These are phyloP conservation scores for Daedaleopsis sinensis DNA, from an alignment of 768 basidiomycete genomes.

Conservation along the genomic window DNA sequence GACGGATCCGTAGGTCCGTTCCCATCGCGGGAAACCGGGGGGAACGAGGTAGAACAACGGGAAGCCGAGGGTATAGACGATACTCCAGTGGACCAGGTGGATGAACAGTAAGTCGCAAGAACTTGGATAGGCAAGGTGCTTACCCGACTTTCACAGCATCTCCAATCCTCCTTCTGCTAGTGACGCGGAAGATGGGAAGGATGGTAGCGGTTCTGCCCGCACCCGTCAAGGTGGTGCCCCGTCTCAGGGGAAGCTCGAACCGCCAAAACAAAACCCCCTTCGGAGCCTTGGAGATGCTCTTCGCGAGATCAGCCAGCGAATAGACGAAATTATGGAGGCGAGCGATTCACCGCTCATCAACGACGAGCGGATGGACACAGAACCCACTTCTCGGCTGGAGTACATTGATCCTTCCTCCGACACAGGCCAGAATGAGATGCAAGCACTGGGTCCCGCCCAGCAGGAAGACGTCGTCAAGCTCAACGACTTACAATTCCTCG, in stretches of 20 bases:
- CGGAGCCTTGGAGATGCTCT: conserved; percentile 85
- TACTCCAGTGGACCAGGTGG: conserved; percentile 1
- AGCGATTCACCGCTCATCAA: conserved; percentile 36
- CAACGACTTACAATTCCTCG: conserved; percentile 76
- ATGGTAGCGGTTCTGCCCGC: conserved; percentile 11
- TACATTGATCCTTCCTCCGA: conserved; percentile 64
- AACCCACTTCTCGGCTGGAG: conserved; percentile 60
- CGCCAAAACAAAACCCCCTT: conserved; percentile 52
- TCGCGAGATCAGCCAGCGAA: conserved; percentile 79
- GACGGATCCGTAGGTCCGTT: conserved; percentile 8
- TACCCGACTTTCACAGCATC: background rate
- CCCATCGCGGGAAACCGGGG: conserved; percentile 4
- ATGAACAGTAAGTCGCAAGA: conserved; percentile 10
- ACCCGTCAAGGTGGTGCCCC: conserved; percentile 22
- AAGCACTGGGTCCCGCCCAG: conserved; percentile 86
- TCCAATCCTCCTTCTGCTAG: background rate
- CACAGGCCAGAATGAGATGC: conserved; percentile 72
- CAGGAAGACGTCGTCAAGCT: conserved; percentile 84
- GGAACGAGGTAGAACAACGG: conserved; percentile 1
- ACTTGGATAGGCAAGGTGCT: no score
- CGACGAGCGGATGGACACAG: conserved; percentile 38
- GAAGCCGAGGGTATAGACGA: background rate
- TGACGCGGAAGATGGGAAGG: conserved; percentile 13
- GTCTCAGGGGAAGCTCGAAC: conserved; percentile 27
- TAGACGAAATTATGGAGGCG: conserved; percentile 73